Conservation (phyloP, 305 asterid species). For the Salvia sclarea region DNA sequence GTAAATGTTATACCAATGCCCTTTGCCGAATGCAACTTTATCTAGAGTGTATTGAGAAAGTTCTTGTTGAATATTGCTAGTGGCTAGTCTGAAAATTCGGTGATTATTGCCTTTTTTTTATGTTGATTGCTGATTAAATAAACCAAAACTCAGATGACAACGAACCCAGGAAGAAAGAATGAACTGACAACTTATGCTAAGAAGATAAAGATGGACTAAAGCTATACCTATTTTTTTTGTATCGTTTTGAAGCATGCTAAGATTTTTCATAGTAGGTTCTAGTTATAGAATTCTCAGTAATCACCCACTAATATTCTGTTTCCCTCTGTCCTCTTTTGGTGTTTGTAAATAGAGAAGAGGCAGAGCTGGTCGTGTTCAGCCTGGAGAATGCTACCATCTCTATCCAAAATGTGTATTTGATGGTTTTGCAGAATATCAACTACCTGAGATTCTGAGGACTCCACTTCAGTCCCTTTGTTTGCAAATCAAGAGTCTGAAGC, state of each 20-base stretch:
- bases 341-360: conserved; percentile 79
- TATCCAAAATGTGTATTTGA: conserved; percentile 86
- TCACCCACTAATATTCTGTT: conserved; percentile 7
- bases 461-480: conserved; percentile 96
- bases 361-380: conserved; percentile 99
- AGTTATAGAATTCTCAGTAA: conserved; percentile 4
- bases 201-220: not conserved
- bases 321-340: conserved; percentile 25
- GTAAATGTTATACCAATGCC: not conserved
- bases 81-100: conserved; percentile 7
- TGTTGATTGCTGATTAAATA: conserved; percentile 15
- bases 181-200: not conserved
- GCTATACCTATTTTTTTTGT: too few species aligned
- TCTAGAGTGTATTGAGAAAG: conserved; percentile 7
- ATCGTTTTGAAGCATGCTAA: conserved; percentile 3
- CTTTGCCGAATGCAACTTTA: conserved; percentile 11
- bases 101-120: conserved; percentile 5
- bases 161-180: conserved; percentile 12
- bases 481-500: conserved; percentile 91
- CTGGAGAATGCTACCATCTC: conserved; percentile 95
- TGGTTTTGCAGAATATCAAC: conserved; percentile 81
- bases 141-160: not conserved
- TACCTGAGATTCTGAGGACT: conserved; percentile 94
- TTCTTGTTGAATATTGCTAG: too few species aligned
- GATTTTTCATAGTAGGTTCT: conserved; percentile 12